Evolutionary conservation across 2,329 filamentous ascomycete species (phyloP), one percentile per base, ranked within the genome.

Genomic region (Leptoxyphium fumago): DNA sequence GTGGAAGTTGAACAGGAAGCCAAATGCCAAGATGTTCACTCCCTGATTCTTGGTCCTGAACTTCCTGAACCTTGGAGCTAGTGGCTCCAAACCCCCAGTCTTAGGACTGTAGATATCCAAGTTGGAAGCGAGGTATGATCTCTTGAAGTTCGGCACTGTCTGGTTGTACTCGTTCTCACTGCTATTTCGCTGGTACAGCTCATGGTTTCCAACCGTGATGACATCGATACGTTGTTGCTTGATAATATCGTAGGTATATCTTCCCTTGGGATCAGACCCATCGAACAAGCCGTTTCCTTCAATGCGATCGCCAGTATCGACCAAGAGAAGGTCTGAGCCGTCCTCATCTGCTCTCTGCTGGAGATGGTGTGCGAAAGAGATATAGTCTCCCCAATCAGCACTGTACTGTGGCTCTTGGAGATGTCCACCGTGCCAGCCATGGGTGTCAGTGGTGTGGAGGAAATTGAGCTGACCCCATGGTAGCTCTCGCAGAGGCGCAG

Each of bases 231-330:
- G 65, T 58, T 94, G 86, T 57, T 93, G 71, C 48, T 78, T 80
- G 58, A 91, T 78, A 44, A 96, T 91, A 50, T 89, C 83, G 58
- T 86, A 89, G 1, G 85, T 86, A 61, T 87, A 95, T 56, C 80
- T 73, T 17, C 91, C 91, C 59, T 93, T 93, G 8, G 91, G 91
- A 26, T 74, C 70, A 0, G 87, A 94, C 5, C 80, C 82, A 60
- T 96, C 91, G 64, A 94, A 96, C 3, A 98, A 74, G 1, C 89
- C 91, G 59, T 94, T 96, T 30, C 89, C 87, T 63, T 96, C 91
- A 54, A 95, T 77, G 6, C 89, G 77, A 58, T 96, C 91, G 47
- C 91, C 91, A 0, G 88, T 95, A 61, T 98, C 91, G 50, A 98
- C 70, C n/a, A 98, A 69, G n/a, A 98, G 68, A 13, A 98, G 69